Evolutionary conservation across 441 rosid species (phyloP), one percentile per base, ranked within the genome.

Genomic region (Aleurites moluccanus): DNA sequence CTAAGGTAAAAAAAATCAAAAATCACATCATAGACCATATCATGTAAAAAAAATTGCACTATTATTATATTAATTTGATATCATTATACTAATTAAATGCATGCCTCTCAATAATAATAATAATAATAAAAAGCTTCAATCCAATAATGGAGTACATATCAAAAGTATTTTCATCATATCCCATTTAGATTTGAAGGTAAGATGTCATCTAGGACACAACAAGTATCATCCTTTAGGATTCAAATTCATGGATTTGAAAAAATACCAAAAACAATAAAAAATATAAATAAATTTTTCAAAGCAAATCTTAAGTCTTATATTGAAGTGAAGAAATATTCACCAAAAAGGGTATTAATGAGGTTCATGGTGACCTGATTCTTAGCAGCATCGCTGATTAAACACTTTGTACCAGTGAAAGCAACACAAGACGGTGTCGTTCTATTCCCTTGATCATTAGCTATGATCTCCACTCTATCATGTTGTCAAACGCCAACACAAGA

Each of bases 401-500:
- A 86, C 80, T 86, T 84, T 0, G 86, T 76, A 28, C 81, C 85
- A 0, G 88, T 88, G 69, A 86, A 88, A 2, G 84, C 90, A 42
- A 83, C 91, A 49, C 78, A 85, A n/a, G 90, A 88, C 27, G 90
- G 87, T 8, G 86, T 88, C 50, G 88, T 88, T 45, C 88, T 70
- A 81, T 85, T 85, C 1, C 91, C 91, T 55, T 88, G 87, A 67
- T 86, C 88, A 55, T 88, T 82, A 16, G 90, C 86, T 3, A 88
- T 83, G 82, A 86, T 88, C 84, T 86, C 89, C 16, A 88, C 92
- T 13, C 89, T 86, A 69, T 85, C 84, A 35, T 88, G 89, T 50
- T 83, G 90, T 88, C 84, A 88, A 0, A 88, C 89, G 16, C 87
- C 88, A 15, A 88, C 87, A 65, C 89, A 85, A 0, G 90, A 85